These are phyloP conservation scores for Mesembryanthemum crystallinum DNA, from an alignment of 148 eudicot genomes.

Conservation along the genomic window DNA sequence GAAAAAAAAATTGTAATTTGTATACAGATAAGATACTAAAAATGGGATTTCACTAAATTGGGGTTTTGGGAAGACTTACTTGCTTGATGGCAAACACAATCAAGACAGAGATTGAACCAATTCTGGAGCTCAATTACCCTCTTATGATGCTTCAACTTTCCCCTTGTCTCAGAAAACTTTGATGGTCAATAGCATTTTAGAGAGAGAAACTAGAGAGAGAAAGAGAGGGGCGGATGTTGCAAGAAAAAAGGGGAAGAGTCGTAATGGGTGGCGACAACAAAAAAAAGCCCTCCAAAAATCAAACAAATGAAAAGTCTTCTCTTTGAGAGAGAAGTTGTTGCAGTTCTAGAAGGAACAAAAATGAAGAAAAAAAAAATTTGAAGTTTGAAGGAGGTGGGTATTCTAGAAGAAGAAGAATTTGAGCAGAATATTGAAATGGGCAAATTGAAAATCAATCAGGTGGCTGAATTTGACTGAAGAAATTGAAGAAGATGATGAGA, in stretches of 20 bases:
- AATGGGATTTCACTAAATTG: background rate
- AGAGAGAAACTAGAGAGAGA: slow-evolving; percentile 23
- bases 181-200: slow-evolving; percentile 45
- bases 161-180: slow-evolving; percentile 20
- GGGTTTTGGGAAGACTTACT: slow-evolving; percentile 30
- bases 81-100: background rate
- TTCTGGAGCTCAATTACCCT: slow-evolving; percentile 7
- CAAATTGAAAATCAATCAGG: background rate
- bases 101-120: slow-evolving; percentile 7
- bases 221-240: slow-evolving; percentile 15
- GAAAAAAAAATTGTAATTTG: background rate
- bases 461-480: slow-evolving; percentile 24
- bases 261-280: slow-evolving; percentile 53
- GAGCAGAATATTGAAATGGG: background rate
- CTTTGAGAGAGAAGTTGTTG: background rate
- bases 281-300: background rate
- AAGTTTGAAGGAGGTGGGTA: background rate
- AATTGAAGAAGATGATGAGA: background rate
- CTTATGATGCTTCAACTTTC: slow-evolving; percentile 1
- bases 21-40: background rate
- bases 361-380: background rate
- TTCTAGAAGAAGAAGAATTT: slow-evolving; percentile 16
- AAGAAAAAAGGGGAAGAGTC: slow-evolving; percentile 33
- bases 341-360: background rate
- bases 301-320: slow-evolving; percentile 23